Evolutionary conservation across 306 rosid genomes (phyloP).

Genomic region (Castanea mollissima): DNA sequence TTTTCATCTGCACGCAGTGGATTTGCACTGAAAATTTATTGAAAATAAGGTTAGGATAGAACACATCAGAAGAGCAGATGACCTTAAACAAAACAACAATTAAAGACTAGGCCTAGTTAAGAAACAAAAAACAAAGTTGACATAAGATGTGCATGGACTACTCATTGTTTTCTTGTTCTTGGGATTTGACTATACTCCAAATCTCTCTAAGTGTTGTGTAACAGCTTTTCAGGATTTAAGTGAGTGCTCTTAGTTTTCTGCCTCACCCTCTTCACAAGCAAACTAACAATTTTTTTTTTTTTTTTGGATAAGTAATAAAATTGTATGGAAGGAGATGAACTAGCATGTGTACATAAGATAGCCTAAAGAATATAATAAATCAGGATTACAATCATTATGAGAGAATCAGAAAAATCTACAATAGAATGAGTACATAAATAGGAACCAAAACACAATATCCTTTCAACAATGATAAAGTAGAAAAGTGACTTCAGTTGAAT

Average conservation of each 20-base stretch:
- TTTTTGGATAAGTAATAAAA: not conserved
- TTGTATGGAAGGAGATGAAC: no score
- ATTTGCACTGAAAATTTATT: not conserved
- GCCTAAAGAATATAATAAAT: no score
- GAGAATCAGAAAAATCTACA: no score
- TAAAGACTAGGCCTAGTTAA: not conserved
- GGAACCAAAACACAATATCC: no score
- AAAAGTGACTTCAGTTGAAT: no score
- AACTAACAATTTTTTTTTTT: not conserved
- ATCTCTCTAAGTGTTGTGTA: not conserved
- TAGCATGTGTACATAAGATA: no score
- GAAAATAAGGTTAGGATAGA: not conserved
- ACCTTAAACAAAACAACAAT: not conserved
- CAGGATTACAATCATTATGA: no score
- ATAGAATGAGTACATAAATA: no score
- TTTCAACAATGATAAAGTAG: no score
- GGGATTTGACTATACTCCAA: not conserved
- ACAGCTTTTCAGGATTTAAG: not conserved
- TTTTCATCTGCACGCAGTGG: not conserved
- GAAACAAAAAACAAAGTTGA: not conserved
- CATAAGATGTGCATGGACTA: not conserved
- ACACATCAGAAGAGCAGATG: not conserved
- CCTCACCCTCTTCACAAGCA: not conserved
- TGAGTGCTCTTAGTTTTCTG: not conserved
- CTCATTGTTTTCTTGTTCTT: not conserved